Percentiles rank a stretch among this genome's conserved stretches.
Evolutionary conservation across 176 grass and related monocot species (phyloP).

Genomic region (Aegilops speltoides): DNA sequence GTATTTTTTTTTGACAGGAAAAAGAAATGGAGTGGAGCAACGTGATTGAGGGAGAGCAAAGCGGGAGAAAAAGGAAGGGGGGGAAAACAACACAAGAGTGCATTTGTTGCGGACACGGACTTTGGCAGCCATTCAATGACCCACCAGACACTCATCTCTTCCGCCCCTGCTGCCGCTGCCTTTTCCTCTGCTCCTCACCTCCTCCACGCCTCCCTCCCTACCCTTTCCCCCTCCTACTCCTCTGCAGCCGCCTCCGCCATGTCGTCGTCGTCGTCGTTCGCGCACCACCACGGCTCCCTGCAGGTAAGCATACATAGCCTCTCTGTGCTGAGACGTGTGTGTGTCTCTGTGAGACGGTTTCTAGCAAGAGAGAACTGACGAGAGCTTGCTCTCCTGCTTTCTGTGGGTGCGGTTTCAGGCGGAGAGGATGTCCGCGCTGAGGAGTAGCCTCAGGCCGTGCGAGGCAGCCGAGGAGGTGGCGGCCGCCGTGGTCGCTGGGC

Average conservation of each 20-base stretch:
- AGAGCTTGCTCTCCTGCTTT: not conserved
- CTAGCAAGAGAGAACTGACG: constrained; percentile 5
- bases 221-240: constrained; percentile 13
- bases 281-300: constrained; percentile 41
- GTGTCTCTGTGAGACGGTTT: not conserved
- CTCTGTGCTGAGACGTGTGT: not conserved
- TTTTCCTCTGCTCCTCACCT: constrained; percentile 44
- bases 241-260: constrained; percentile 6
- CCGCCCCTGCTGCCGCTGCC: constrained; percentile 36
- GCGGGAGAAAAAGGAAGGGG: not conserved
- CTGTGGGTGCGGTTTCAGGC: constrained; percentile 23
- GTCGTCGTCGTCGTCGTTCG: constrained; percentile 30
- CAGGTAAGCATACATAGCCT: not conserved
- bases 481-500: not conserved
- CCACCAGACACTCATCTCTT: constrained; percentile 74
- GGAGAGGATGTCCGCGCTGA: constrained; percentile 63
- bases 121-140: constrained; percentile 92
- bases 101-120: constrained; percentile 84
- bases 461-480: constrained; percentile 40
- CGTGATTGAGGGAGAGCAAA: constrained; percentile 19
- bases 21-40: constrained; percentile 7
- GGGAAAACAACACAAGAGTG: constrained; percentile 28
- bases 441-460: constrained; percentile 34
- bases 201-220: constrained; percentile 27
- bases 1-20: not conserved